Evolutionary conservation across 257 asterid species (phyloP).

Genomic region (Solanum okadae): DNA sequence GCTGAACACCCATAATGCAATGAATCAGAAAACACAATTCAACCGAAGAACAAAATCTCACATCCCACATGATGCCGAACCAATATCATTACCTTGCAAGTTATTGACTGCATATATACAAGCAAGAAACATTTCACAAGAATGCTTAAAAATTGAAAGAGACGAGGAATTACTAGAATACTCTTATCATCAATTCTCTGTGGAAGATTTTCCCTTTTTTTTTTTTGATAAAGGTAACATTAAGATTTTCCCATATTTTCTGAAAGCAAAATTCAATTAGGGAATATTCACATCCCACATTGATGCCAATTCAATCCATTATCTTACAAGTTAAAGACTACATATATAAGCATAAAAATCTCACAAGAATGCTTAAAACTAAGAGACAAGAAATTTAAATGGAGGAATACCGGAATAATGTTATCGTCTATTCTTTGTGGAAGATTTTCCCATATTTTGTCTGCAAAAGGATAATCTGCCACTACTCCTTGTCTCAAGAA

Average conservation of each 20-base stretch:
- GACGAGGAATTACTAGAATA: slow-evolving; percentile 36
- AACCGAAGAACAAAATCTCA: not conserved
- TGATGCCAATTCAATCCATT: not conserved
- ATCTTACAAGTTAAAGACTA: not conserved
- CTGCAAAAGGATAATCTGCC: slow-evolving; percentile 39
- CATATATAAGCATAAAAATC: not conserved
- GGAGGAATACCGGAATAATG: slow-evolving; percentile 46
- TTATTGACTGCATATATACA: not conserved
- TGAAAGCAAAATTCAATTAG: not conserved
- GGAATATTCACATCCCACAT: not conserved
- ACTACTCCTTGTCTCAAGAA: slow-evolving; percentile 28
- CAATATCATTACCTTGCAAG: not conserved
- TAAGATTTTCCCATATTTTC: slow-evolving; percentile 44
- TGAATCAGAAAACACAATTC: not conserved
- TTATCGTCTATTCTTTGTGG: slow-evolving; percentile 41
- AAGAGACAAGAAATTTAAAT: not conserved
- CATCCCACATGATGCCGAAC: not conserved
- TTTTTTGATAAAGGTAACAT: too few relatives aligned
- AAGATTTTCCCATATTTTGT: slow-evolving; percentile 50
- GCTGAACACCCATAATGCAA: not conserved
- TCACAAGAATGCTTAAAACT: not conserved
- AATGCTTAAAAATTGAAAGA: not conserved
- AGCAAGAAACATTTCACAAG: not conserved
- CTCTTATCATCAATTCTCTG: slow-evolving; percentile 39
- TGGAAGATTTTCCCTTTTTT: slow-evolving; percentile 46